Base-by-base conservation (phyloP, 192 early-diverging fungal genomes). In the Diversispora eburnea region DNA sequence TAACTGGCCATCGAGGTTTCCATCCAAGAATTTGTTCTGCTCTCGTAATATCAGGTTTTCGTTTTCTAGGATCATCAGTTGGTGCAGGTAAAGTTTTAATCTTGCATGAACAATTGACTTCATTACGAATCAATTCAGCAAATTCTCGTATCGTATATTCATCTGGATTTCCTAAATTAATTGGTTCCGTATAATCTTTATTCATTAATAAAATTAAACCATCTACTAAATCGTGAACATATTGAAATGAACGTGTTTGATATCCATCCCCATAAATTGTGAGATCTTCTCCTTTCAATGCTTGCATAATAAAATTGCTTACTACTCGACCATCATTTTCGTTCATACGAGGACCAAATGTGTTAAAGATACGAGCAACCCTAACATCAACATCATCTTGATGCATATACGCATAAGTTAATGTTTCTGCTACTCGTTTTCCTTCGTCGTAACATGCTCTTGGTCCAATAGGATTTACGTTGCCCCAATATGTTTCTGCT, bases 401-500 rank as follows among this genome's bases (percentile, higher is more conserved):
- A 55, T 86, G 79, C 79, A 87, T 88, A 73, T 93, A 94, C 7
- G 87, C 84, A 77, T 91, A 94, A 3, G 90, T 89, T 42, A 94
- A 75, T 1, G 93, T 93, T 62, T 94, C 93, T n/a, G 91, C 91
- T 39, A 91, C 87, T 47, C 93, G 85, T 72, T 94, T 94, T 48
- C 91, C 93, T 79, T 94, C 93, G 60, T 94, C 93, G 77, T 94
- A 94, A 75, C 93, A 94, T 3, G 91, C 91, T 57, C 93, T 78
- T 13, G 91, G 91, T 46, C 93, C 93, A 69, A 93, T 93, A 56
- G 89, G 87, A 72, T 89, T 87, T 7, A 90, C 85, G 78, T 88
- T 79, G 17, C 92, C 92, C 92, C 92, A 94, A 72, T 94, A 94
- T 8, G 88, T 86, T 77, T 94, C 93, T 65, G 86, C 86, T 82